Conservation (phyloP, 1,284 basidiomycete species). For the Cutaneotrichosporon mucoides region DNA sequence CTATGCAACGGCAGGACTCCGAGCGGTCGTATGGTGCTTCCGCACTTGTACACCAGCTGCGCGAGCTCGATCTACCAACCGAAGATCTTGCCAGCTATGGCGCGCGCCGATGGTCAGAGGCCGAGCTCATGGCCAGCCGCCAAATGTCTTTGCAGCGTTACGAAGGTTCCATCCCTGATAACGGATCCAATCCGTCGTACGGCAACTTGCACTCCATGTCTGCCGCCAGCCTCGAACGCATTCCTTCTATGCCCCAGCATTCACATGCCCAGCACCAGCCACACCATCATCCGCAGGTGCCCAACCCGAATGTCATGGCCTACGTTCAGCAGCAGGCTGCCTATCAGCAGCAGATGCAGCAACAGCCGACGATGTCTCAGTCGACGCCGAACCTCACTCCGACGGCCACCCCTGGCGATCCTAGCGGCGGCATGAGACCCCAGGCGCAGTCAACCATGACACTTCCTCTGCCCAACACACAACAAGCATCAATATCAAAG, state of each 20-base stretch:
- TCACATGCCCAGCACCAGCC: not conserved
- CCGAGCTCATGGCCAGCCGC: not conserved
- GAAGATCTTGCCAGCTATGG: conserved; percentile 49
- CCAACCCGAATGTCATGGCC: conserved; percentile 22
- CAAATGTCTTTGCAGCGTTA: not conserved
- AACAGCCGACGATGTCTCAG: conserved; percentile 3
- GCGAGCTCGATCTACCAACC: conserved; percentile 49
- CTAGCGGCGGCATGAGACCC: not conserved
- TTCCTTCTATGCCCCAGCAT: not conserved
- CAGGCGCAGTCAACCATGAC: not conserved
- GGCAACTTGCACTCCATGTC: conserved; percentile 9
- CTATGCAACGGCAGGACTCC: conserved; percentile 2
- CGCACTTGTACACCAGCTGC: conserved; percentile 46
- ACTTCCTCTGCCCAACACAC: not conserved
- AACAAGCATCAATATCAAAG: not conserved
- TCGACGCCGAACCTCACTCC: conserved; percentile 11
- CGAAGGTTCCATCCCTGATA: conserved; percentile 15
- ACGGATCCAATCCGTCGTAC: not conserved
- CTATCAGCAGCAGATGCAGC: conserved; percentile 16
- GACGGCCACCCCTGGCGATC: not conserved
- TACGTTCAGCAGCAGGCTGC: conserved; percentile 30
- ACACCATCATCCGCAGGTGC: conserved; percentile 8
- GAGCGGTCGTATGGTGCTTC: conserved; percentile 27
- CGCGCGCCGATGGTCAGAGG: conserved; percentile 25
- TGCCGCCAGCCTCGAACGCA: conserved; percentile 15